Conservation (phyloP, 495 filamentous ascomycete genomes). For the Choiromyces venosus region DNA sequence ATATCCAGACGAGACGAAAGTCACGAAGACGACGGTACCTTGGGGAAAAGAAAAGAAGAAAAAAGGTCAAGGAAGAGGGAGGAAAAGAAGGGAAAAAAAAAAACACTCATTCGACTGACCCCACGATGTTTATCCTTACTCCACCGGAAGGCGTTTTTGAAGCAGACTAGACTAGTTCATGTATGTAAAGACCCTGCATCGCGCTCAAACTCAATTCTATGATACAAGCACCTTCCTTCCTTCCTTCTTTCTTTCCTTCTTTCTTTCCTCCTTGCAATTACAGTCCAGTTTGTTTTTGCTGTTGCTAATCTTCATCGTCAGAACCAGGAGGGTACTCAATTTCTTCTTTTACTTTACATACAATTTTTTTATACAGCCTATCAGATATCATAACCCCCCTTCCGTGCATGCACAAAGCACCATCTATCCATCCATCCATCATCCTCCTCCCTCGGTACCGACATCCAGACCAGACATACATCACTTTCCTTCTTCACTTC, state of each 20-base stretch:
- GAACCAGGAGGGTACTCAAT: slow-evolving; percentile 10
- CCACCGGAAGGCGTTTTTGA: background rate
- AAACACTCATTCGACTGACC: no score
- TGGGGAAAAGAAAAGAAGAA: no score
- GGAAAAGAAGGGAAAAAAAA: no score
- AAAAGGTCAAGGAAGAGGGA: no score
- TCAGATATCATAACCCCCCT: background rate
- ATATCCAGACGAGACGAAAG: background rate
- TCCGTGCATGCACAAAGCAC: background rate
- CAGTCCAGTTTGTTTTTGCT: background rate
- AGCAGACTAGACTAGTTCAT: background rate
- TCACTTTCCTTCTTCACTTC: slow-evolving; percentile 23
- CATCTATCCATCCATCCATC: background rate
- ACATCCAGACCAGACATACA: background rate
- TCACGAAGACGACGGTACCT: no score
- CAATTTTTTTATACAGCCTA: background rate
- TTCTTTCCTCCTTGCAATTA: background rate
- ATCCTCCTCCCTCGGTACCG: slow-evolving; percentile 2
- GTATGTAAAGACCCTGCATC: background rate
- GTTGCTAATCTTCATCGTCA: background rate
- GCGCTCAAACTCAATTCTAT: slow-evolving; percentile 1
- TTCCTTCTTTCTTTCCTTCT: background rate
- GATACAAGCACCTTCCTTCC: no score
- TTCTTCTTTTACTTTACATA: background rate
- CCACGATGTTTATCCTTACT: no score